Conservation (phyloP, 305 asterid species). For the Fraxinus sp. region DNA sequence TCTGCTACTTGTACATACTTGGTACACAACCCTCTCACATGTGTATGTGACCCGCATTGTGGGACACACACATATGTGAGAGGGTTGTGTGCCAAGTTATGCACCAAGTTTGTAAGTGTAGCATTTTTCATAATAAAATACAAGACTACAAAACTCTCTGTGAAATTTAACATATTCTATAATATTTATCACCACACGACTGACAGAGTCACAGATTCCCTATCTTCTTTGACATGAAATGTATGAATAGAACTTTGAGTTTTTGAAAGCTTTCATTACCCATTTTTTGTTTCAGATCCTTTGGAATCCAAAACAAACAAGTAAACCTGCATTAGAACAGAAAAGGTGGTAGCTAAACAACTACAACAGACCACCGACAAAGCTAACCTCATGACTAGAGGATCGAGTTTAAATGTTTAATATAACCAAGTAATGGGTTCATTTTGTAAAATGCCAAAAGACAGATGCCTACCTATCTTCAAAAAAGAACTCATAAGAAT, state of each 20-base stretch:
- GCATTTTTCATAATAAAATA: too few relatives aligned
- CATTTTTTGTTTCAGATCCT: not conserved
- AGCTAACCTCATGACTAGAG: too few relatives aligned
- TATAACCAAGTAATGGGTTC: not conserved
- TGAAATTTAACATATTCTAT: too few relatives aligned
- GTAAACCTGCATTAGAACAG: not conserved
- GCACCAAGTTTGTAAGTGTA: too few relatives aligned
- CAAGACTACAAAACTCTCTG: too few relatives aligned
- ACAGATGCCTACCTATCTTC: not conserved
- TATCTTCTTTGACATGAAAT: not conserved
- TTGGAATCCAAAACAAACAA: not conserved
- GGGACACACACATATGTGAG: too few relatives aligned
- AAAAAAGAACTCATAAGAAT: not conserved
- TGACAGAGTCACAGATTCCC: not conserved
- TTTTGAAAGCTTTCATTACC: not conserved
- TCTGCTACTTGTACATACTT: too few relatives aligned
- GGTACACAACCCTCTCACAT: too few relatives aligned
- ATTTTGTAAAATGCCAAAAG: not conserved
- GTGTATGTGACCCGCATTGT: too few relatives aligned
- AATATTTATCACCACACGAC: not conserved
- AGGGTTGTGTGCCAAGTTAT: too few relatives aligned
- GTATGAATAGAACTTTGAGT: not conserved
- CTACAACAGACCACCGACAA: too few relatives aligned
- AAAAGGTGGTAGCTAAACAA: not conserved
- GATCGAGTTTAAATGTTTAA: too few relatives aligned